Evolutionary conservation across 148 eudicot genomes (phyloP).

Genomic region (Heliamphora exappendiculata): DNA sequence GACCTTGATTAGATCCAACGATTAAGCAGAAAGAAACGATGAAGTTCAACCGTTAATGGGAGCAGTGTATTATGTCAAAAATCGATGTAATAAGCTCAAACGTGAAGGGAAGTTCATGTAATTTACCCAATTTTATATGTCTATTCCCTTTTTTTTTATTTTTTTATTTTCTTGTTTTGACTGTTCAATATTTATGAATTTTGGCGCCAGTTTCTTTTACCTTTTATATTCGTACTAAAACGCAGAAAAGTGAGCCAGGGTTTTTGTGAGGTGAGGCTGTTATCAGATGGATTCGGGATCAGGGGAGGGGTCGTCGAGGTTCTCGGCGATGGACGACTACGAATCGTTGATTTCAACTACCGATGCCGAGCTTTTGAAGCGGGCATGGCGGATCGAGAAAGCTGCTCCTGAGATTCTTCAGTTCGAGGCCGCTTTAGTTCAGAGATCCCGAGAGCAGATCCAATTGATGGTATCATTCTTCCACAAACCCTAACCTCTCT

Average conservation of each 20-base stretch:
- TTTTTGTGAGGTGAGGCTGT: not conserved
- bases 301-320: constrained; percentile 23
- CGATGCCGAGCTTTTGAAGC: constrained; percentile 70
- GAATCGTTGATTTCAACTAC: constrained; percentile 68
- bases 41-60: no score
- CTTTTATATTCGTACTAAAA: not conserved
- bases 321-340: constrained; percentile 38
- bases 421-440: constrained; percentile 47
- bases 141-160: no score
- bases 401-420: constrained; percentile 76
- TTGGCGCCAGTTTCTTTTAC: not conserved
- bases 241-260: not conserved
- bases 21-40: no score
- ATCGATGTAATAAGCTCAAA: no score
- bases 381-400: constrained; percentile 86
- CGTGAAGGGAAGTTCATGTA: no score
- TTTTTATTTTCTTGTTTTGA: no score
- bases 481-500: not conserved
- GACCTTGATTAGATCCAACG: no score
- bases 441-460: constrained; percentile 65
- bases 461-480: constrained; percentile 56
- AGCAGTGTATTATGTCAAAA: no score
- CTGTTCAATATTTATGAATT: not conserved
- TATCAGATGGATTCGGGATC: constrained; percentile 30
- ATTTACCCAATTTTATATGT: no score